Percentiles rank a stretch among this genome's conserved stretches.
Conservation (phyloP, 495 filamentous ascomycete genomes). For the Aspergillus baeticus region DNA sequence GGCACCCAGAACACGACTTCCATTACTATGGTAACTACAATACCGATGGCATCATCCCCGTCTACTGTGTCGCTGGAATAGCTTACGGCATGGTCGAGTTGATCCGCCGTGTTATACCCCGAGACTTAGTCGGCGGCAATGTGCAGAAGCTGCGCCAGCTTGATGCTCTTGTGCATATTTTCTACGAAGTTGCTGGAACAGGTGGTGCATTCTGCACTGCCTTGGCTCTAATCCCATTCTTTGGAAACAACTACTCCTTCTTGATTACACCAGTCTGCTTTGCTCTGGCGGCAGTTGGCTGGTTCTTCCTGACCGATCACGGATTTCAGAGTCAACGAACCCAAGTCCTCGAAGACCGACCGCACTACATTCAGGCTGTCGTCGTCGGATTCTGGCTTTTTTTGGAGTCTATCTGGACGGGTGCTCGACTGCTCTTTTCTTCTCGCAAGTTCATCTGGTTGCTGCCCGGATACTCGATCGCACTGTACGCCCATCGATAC, state of each 20-base stretch:
- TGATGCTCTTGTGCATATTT: constrained; percentile 47
- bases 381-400: constrained; percentile 33
- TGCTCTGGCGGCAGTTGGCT: constrained; percentile 27
- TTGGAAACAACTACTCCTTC: constrained; percentile 48
- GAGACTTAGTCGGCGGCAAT: constrained; percentile 46
- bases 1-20: constrained; percentile 31
- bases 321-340: constrained; percentile 22
- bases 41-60: constrained; percentile 42
- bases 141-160: constrained; percentile 41
- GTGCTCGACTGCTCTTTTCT: constrained; percentile 39
- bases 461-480: constrained; percentile 40
- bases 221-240: constrained; percentile 36
- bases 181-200: constrained; percentile 44
- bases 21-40: constrained; percentile 41
- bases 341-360: constrained; percentile 10
- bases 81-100: constrained; percentile 45
- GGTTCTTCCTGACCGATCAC: constrained; percentile 39
- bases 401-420: constrained; percentile 35
- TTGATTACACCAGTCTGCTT: constrained; percentile 44
- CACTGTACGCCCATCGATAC: constrained; percentile 44
- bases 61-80: constrained; percentile 35
- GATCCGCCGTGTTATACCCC: constrained; percentile 42
- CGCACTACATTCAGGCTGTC: constrained; percentile 25
- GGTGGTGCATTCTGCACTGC: constrained; percentile 41
- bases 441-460: constrained; percentile 47